phyloP scores from a whole-genome alignment of 2,329 filamentous ascomycete species.

The Alternaria atra region DNA sequence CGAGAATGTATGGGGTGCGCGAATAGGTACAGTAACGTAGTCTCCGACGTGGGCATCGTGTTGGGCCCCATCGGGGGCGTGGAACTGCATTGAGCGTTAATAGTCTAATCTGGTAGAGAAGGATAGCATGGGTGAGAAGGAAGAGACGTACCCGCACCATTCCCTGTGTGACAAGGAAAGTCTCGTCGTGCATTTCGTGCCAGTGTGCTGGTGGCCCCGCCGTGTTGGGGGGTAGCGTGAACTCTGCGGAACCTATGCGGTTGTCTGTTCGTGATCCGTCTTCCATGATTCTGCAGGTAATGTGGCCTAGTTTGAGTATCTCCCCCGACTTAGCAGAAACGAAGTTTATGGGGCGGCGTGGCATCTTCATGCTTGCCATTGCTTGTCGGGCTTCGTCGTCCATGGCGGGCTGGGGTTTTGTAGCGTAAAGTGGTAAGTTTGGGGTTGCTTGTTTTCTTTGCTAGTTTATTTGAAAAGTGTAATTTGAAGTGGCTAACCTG shows the following conservation, averaged over 20 bases:
- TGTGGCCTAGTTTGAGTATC: constrained; percentile 59
- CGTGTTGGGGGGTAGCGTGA: constrained; percentile 60
- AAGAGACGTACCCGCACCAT: constrained; percentile 43
- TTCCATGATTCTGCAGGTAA: constrained; percentile 62
- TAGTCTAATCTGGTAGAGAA: not conserved
- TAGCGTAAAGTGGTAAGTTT: not conserved
- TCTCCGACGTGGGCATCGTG: constrained; percentile 63
- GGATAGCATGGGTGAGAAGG: not conserved
- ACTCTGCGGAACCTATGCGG: constrained; percentile 58
- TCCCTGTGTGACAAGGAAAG: constrained; percentile 64
- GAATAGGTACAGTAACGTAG: constrained; percentile 64
- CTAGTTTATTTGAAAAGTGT: not conserved
- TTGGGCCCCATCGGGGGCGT: constrained; percentile 55
- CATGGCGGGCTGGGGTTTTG: constrained; percentile 29
- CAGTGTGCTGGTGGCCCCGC: constrained; percentile 61
- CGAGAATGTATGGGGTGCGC: constrained; percentile 65
- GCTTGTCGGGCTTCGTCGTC: constrained; percentile 49
- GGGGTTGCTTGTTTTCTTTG: not conserved
- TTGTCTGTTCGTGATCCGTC: constrained; percentile 62
- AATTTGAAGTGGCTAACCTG: not conserved
- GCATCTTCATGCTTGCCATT: constrained; percentile 50
- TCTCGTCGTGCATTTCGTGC: constrained; percentile 67
- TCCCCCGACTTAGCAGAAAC: constrained; percentile 60
- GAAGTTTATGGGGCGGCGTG: constrained; percentile 58
- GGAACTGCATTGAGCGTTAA: constrained; percentile 52